Evolutionary conservation across 1,139 yeast genomes (phyloP).

Genomic region (Magnusiomyces fungicola): DNA sequence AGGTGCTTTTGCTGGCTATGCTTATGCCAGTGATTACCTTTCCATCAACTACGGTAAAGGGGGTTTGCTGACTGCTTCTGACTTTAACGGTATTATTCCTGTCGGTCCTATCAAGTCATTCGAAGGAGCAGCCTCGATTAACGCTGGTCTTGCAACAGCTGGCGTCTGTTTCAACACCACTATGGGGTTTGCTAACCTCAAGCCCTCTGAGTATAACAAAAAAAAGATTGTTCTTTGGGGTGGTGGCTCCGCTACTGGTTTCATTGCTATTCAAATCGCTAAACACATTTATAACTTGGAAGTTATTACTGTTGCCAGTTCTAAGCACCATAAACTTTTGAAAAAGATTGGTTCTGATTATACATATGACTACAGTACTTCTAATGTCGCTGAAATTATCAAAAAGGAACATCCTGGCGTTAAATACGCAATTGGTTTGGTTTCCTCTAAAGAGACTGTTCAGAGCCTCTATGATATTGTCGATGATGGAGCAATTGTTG

Average conservation of each 20-base stretch:
- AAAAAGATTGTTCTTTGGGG: slow-evolving; percentile 49
- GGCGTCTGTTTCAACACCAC: slow-evolving; percentile 37
- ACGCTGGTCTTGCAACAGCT: slow-evolving; percentile 34
- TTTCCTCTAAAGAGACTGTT: slow-evolving; percentile 30
- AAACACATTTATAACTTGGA: slow-evolving; percentile 41
- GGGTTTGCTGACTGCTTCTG: slow-evolving; percentile 13
- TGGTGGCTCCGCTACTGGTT: slow-evolving; percentile 53
- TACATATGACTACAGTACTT: slow-evolving; percentile 53
- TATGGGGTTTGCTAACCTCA: slow-evolving; percentile 2
- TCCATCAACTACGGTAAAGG: slow-evolving; percentile 21
- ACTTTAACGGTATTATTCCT: slow-evolving; percentile 22
- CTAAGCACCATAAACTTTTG: slow-evolving; percentile 39
- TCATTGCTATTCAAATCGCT: slow-evolving; percentile 49
- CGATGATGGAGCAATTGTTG: background rate
- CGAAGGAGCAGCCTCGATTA: slow-evolving; percentile 52
- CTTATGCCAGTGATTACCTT: slow-evolving; percentile 22
- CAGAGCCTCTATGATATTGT: slow-evolving; percentile 1
- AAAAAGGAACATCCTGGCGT: slow-evolving; percentile 38
- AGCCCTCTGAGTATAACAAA: slow-evolving; percentile 15
- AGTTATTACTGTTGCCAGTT: slow-evolving; percentile 49
- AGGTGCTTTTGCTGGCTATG: slow-evolving; percentile 60
- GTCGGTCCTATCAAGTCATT: slow-evolving; percentile 40
- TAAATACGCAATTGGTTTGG: slow-evolving; percentile 52
- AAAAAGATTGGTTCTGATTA: slow-evolving; percentile 52
- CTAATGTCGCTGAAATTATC: slow-evolving; percentile 46